These are phyloP conservation scores for Apostasia shenzhenica DNA, from an alignment of 106 monocot species.

Conservation along the genomic window DNA sequence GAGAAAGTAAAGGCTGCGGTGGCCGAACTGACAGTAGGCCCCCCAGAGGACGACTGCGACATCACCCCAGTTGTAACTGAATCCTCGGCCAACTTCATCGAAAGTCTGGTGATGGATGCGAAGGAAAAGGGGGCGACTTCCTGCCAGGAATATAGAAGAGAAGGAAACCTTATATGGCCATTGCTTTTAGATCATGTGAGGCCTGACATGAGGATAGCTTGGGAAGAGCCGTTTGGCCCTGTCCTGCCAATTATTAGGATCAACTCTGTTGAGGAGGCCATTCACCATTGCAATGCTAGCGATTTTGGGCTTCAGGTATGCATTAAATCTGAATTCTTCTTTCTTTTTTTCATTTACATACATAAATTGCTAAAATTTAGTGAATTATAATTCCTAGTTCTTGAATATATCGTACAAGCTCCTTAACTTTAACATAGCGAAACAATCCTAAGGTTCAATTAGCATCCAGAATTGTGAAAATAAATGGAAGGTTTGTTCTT, in stretches of 20 bases:
- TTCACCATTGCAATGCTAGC: slow-evolving; percentile 98
- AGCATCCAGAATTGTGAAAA: too few species aligned
- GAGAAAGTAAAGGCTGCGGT: slow-evolving; percentile 87
- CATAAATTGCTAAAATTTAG: too few species aligned
- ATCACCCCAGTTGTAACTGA: slow-evolving; percentile 94
- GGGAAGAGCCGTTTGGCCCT: slow-evolving; percentile 98
- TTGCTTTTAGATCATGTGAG: slow-evolving; percentile 86
- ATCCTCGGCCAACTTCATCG: slow-evolving; percentile 95
- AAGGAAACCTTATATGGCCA: slow-evolving; percentile 98
- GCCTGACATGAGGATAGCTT: slow-evolving; percentile 97
- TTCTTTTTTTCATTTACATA: too few species aligned
- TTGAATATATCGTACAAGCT: too few species aligned
- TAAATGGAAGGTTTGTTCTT: too few species aligned
- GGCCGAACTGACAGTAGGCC: slow-evolving; percentile 76
- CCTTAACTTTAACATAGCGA: too few species aligned
- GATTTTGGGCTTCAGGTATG: slow-evolving; percentile 95
- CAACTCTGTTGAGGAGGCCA: slow-evolving; percentile 84
- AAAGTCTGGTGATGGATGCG: slow-evolving; percentile 88
- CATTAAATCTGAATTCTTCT: too few species aligned
- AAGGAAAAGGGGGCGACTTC: slow-evolving; percentile 88
- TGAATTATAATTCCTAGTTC: too few species aligned
- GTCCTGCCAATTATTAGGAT: slow-evolving; percentile 89
- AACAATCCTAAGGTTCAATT: too few species aligned
- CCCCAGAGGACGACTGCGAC: slow-evolving; percentile 90
- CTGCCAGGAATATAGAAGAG: slow-evolving; percentile 89